phyloP scores from a whole-genome alignment of 2,329 filamentous ascomycete species.

The Orbilia javanica region DNA sequence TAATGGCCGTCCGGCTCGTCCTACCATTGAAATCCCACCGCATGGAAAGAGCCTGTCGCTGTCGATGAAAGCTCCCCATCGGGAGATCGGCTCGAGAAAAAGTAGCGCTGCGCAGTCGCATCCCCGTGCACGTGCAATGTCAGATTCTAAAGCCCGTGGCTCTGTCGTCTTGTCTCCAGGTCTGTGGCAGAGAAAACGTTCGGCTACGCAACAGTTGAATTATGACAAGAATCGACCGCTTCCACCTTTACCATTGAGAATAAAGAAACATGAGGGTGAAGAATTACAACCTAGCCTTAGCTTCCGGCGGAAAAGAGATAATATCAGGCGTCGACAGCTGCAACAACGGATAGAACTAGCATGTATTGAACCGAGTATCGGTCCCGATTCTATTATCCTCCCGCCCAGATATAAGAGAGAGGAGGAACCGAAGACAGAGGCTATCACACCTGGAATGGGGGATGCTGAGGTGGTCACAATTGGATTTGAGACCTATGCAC shows the following conservation, averaged over 20 bases:
- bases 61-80: not conserved
- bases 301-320: conserved; percentile 32
- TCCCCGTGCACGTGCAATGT: not conserved
- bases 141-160: conserved; percentile 1
- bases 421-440: not conserved
- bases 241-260: conserved; percentile 37
- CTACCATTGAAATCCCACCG: conserved; percentile 12
- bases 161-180: conserved; percentile 7
- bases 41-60: not conserved
- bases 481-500: conserved; percentile 10
- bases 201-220: not conserved
- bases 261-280: not conserved
- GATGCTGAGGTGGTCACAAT: conserved; percentile 54
- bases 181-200: conserved; percentile 5
- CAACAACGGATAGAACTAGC: not conserved
- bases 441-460: conserved; percentile 34
- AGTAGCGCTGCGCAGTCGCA: not conserved
- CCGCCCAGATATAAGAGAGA: not conserved
- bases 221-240: conserved; percentile 51
- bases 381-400: conserved; percentile 7
- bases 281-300: conserved; percentile 11
- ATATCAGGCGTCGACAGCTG: conserved; percentile 2
- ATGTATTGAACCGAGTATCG: not conserved
- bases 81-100: not conserved
- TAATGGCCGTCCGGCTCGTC: conserved; percentile 3